Conservation (phyloP, 2,329 filamentous ascomycete genomes). For the Alternaria angustiovoidea region DNA sequence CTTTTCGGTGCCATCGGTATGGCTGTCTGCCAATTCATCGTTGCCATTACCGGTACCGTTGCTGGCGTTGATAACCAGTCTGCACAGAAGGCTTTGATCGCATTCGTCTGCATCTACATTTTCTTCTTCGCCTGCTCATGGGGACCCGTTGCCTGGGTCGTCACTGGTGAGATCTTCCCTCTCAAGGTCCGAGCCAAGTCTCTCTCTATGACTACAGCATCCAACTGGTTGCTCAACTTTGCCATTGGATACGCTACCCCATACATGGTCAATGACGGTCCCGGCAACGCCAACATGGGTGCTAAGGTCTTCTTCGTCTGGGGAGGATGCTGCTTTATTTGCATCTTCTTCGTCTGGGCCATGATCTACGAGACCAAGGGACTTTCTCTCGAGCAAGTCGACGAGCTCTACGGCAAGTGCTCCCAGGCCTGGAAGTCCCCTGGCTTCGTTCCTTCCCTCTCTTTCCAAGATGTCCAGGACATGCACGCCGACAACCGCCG, state of each 20-base stretch:
- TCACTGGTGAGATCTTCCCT: constrained; percentile 55
- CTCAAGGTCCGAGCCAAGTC: constrained; percentile 59
- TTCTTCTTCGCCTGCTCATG: constrained; percentile 83
- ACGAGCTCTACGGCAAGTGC: constrained; percentile 79
- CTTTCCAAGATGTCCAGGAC: constrained; percentile 50
- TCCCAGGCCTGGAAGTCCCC: constrained; percentile 75
- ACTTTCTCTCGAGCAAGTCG: constrained; percentile 79
- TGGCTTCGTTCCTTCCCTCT: constrained; percentile 65
- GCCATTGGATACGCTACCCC: constrained; percentile 67
- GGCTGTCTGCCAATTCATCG: constrained; percentile 58
- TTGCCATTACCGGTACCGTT: constrained; percentile 53
- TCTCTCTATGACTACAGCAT: constrained; percentile 61
- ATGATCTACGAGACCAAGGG: constrained; percentile 82
- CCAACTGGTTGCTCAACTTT: constrained; percentile 63
- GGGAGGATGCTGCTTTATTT: constrained; percentile 62
- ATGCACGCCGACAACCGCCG: constrained; percentile 34
- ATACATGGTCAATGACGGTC: constrained; percentile 68
- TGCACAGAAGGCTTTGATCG: constrained; percentile 51
- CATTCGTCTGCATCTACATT: constrained; percentile 71
- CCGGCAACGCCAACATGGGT: constrained; percentile 71
- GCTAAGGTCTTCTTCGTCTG: constrained; percentile 65
- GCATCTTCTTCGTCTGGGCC: constrained; percentile 72
- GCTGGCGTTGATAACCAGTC: constrained; percentile 46
- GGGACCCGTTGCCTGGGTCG: constrained; percentile 77
- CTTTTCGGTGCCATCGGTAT: constrained; percentile 80